Conservation (phyloP, 441 rosid species). For the Brassica balearica region DNA sequence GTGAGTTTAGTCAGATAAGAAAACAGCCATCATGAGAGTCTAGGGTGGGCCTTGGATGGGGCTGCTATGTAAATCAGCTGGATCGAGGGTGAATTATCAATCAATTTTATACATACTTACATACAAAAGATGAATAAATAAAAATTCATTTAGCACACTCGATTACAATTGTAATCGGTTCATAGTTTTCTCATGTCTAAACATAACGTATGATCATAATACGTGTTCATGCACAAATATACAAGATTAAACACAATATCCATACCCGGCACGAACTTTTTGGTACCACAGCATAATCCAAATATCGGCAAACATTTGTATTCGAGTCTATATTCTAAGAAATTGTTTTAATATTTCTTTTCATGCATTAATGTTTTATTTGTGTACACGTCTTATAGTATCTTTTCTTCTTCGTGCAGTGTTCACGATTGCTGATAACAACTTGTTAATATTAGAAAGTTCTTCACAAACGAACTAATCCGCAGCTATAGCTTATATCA, state of each 20-base stretch:
- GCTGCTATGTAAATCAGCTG: constrained; percentile 1
- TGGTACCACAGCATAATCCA: background rate
- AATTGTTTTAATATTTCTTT: background rate
- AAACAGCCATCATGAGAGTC: constrained; percentile 18
- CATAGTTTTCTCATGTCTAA: background rate
- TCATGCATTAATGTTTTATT: background rate
- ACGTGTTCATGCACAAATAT: too few relatives aligned
- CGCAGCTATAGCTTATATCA: background rate
- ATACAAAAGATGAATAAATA: background rate
- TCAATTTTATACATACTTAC: background rate
- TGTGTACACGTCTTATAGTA: background rate
- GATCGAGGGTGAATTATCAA: background rate
- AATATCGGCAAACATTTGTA: background rate
- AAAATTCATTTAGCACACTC: background rate
- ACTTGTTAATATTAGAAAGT: background rate
- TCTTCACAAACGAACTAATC: background rate
- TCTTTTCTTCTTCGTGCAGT: background rate
- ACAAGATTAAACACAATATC: too few relatives aligned
- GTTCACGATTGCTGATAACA: background rate
- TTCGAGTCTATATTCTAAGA: background rate
- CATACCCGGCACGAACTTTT: background rate
- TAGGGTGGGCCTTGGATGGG: constrained; percentile 41
- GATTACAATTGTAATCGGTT: background rate
- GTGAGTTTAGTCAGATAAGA: constrained; percentile 24
- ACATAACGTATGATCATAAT: background rate